Conservation (phyloP, 2,329 filamentous ascomycete species). For the Penicillium capsulatum region DNA sequence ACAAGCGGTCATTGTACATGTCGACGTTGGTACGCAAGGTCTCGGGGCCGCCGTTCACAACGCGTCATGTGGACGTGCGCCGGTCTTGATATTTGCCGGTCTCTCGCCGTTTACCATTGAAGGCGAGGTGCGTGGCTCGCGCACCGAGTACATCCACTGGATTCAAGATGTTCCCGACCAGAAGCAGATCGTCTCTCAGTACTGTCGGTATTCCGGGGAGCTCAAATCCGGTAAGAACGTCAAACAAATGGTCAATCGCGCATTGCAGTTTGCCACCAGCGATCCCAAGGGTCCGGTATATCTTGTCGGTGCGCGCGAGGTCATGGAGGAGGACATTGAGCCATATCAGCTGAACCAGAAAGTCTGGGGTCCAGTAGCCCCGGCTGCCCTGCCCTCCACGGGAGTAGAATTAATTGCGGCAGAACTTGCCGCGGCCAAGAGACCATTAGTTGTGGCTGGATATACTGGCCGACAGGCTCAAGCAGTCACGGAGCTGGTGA, state of each 20-base stretch:
- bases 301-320: slow-evolving; percentile 70
- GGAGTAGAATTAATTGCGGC: slow-evolving; percentile 44
- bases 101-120: slow-evolving; percentile 72
- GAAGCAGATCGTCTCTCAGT: slow-evolving; percentile 74
- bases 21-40: slow-evolving; percentile 77
- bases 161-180: slow-evolving; percentile 81
- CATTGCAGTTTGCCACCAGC: slow-evolving; percentile 73
- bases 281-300: slow-evolving; percentile 78
- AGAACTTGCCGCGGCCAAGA: slow-evolving; percentile 45
- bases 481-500: slow-evolving; percentile 44
- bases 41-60: slow-evolving; percentile 76
- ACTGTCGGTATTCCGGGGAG: slow-evolving; percentile 78
- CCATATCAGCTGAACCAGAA: slow-evolving; percentile 65
- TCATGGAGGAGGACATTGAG: slow-evolving; percentile 79
- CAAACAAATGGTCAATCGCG: slow-evolving; percentile 84
- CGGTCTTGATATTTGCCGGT: slow-evolving; percentile 73
- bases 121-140: slow-evolving; percentile 70
- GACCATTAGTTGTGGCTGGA: slow-evolving; percentile 49
- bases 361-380: slow-evolving; percentile 66
- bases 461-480: slow-evolving; percentile 47
- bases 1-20: slow-evolving; percentile 74
- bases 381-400: slow-evolving; percentile 56
- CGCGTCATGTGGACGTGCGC: slow-evolving; percentile 67
- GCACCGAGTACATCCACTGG: slow-evolving; percentile 84
- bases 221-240: slow-evolving; percentile 80